Percentiles rank a stretch among this genome's conserved stretches.
These are phyloP conservation scores for Massarina eburnea DNA, from an alignment of 2,329 filamentous ascomycete species.

Conservation along the genomic window DNA sequence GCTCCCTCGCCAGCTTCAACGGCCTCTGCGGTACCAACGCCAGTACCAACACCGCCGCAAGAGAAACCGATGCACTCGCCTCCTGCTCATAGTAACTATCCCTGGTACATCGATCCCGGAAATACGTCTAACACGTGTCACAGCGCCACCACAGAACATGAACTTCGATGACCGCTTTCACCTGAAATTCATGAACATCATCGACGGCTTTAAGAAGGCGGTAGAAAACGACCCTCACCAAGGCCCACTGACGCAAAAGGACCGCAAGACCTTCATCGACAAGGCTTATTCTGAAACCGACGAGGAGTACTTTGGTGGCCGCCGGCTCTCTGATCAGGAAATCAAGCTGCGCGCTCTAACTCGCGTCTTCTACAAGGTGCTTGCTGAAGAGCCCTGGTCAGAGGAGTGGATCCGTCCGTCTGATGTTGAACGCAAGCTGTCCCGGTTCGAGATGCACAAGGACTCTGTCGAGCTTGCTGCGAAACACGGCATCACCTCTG, in stretches of 20 bases:
- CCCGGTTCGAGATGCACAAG: constrained; percentile 42
- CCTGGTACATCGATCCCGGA: constrained; percentile 13
- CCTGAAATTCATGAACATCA: constrained; percentile 36
- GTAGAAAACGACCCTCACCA: constrained; percentile 25
- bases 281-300: constrained; percentile 34
- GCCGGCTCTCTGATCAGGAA: constrained; percentile 31
- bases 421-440: constrained; percentile 42
- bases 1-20: constrained; percentile 22
- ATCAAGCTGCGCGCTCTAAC: constrained; percentile 41
- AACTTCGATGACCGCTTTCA: constrained; percentile 41
- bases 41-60: constrained; percentile 12
- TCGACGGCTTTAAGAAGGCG: constrained; percentile 30
- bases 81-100: neutral
- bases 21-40: constrained; percentile 13
- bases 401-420: constrained; percentile 42
- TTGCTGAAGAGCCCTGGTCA: constrained; percentile 43
- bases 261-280: constrained; percentile 38
- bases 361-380: constrained; percentile 41
- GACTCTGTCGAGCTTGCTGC: constrained; percentile 36
- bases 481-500: constrained; percentile 28
- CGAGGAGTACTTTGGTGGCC: constrained; percentile 29
- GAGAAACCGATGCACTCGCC: neutral
- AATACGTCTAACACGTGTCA: constrained; percentile 1
- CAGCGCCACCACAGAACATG: constrained; percentile 18
- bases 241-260: constrained; percentile 31